phyloP scores from a whole-genome alignment of 1,284 basidiomycete species.

The Ustilago tritici region DNA sequence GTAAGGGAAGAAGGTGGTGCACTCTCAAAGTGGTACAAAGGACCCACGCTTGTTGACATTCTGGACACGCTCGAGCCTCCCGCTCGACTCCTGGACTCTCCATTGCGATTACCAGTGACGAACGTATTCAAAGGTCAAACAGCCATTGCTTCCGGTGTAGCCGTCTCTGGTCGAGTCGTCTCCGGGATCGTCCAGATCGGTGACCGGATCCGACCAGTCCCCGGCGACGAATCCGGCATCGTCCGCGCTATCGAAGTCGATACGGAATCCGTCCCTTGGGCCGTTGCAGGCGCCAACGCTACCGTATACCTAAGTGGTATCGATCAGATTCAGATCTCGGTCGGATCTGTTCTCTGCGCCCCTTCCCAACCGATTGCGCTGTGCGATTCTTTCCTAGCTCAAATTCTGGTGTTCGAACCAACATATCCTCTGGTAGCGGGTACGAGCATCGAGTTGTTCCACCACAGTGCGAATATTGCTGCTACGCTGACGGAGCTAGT shows the following conservation, averaged over 20 bases:
- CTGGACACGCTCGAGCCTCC: conserved; percentile 80
- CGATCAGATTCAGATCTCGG: conserved; percentile 84
- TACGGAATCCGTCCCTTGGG: conserved; percentile 83
- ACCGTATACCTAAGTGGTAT: conserved; percentile 86
- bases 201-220: conserved; percentile 84
- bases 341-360: conserved; percentile 90
- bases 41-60: conserved; percentile 84
- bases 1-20: conserved; percentile 71
- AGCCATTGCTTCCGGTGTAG: conserved; percentile 78
- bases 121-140: conserved; percentile 92
- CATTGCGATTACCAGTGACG: conserved; percentile 88
- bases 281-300: conserved; percentile 87
- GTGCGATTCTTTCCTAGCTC: conserved; percentile 81
- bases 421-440: conserved; percentile 89
- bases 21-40: conserved; percentile 83
- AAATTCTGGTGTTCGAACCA: conserved; percentile 93
- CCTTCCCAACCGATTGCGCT: conserved; percentile 77
- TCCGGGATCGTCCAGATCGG: conserved; percentile 92
- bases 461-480: conserved; percentile 91
- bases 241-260: conserved; percentile 87
- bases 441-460: conserved; percentile 84
- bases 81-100: conserved; percentile 79
- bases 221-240: conserved; percentile 88
- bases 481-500: conserved; percentile 85
- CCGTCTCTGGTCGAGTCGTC: conserved; percentile 86